Evolutionary conservation across 1,284 basidiomycete species (phyloP).

Genomic region (Cystobasidium pallidum): DNA sequence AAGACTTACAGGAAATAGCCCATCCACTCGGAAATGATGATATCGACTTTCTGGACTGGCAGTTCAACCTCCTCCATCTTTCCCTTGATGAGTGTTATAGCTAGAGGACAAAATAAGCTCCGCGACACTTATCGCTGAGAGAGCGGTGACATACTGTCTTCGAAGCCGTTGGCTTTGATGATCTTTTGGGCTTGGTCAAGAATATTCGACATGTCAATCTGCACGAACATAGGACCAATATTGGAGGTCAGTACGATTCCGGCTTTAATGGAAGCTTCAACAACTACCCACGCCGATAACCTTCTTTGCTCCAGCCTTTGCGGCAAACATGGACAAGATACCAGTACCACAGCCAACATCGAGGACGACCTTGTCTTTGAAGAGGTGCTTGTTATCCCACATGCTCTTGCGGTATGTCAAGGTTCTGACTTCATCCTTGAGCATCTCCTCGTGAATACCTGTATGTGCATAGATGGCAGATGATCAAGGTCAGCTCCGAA

Average conservation of each 20-base stretch:
- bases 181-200: conserved; percentile 98
- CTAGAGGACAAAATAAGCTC: conserved; percentile 58
- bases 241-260: not conserved
- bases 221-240: not conserved
- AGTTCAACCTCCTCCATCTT: conserved; percentile 86
- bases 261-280: too few relatives aligned
- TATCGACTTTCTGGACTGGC: conserved; percentile 84
- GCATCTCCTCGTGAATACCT: conserved; percentile 94
- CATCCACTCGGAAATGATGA: conserved; percentile 99
- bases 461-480: not conserved
- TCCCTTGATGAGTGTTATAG: conserved; percentile 93
- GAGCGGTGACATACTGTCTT: conserved; percentile 74
- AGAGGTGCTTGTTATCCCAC: conserved; percentile 90
- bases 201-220: conserved; percentile 99
- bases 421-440: conserved; percentile 96
- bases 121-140: not conserved
- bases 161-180: conserved; percentile 93
- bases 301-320: conserved; percentile 93
- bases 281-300: conserved; percentile 89
- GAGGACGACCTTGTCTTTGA: conserved; percentile 94
- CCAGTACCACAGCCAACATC: conserved; percentile 99
- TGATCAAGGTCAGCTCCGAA: conserved; percentile 21
- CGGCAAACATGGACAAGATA: conserved; percentile 98
- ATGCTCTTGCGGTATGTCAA: conserved; percentile 94
- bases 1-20: conserved; percentile 74